Evolutionary conservation across 1,139 yeast genomes (phyloP).

Genomic region (Yamadazyma friedrichii): DNA sequence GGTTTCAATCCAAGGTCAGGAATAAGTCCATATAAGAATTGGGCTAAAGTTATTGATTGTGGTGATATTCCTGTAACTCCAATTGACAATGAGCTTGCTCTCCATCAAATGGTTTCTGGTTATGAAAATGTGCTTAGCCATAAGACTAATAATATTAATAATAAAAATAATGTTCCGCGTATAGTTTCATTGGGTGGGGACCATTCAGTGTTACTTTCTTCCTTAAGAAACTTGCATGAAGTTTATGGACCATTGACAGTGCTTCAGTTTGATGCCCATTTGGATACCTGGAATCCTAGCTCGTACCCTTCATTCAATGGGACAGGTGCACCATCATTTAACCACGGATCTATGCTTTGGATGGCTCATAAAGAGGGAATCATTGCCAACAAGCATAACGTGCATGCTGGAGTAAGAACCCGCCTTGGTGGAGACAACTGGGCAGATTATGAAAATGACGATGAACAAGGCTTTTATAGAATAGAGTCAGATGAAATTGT

Average conservation of each 20-base stretch:
- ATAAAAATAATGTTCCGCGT: constrained; percentile 45
- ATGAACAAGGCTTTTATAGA: constrained; percentile 58
- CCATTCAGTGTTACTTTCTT: constrained; percentile 71
- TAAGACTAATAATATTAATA: constrained; percentile 22
- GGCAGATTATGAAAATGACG: constrained; percentile 63
- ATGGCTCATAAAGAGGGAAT: constrained; percentile 69
- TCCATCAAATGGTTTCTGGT: constrained; percentile 68
- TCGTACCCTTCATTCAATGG: constrained; percentile 70
- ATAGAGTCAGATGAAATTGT: constrained; percentile 71
- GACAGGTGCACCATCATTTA: constrained; percentile 59
- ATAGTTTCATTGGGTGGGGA: constrained; percentile 75
- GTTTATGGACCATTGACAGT: constrained; percentile 64
- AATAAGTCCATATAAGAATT: constrained; percentile 59
- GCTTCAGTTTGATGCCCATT: constrained; percentile 76
- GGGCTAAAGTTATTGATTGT: constrained; percentile 74
- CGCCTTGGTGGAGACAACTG: constrained; percentile 54
- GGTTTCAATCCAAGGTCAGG: constrained; percentile 69
- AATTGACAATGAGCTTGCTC: constrained; percentile 70
- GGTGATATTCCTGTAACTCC: constrained; percentile 83
- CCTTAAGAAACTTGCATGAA: constrained; percentile 58
- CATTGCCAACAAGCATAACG: constrained; percentile 47
- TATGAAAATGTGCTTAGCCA: constrained; percentile 54
- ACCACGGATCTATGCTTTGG: constrained; percentile 84
- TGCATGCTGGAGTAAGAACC: constrained; percentile 74
- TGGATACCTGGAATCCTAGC: constrained; percentile 78